phyloP scores from a whole-genome alignment of 1,284 basidiomycete genomes.

The Malassezia restricta region DNA sequence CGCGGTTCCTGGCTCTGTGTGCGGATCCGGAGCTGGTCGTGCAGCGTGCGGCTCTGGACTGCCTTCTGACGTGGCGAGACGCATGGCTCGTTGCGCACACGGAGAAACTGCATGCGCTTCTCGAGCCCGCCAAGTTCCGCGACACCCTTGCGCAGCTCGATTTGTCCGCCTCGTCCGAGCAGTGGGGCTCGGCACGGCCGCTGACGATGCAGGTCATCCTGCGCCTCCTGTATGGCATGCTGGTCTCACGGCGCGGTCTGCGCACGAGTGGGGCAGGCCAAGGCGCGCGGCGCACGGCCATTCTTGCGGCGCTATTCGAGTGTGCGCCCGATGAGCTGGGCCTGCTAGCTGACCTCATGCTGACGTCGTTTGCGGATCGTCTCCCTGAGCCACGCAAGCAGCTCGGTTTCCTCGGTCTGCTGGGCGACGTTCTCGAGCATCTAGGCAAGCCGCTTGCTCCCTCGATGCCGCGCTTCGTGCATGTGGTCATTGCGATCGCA shows the following conservation, averaged over 20 bases:
- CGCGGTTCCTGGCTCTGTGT: conserved; percentile 63
- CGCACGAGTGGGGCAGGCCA: conserved; percentile 54
- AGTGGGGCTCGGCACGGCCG: conserved; percentile 57
- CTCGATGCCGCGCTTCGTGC: conserved; percentile 29
- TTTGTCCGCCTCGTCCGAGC: conserved; percentile 43
- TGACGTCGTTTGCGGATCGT: conserved; percentile 57
- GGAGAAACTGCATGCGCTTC: conserved; percentile 58
- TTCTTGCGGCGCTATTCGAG: conserved; percentile 61
- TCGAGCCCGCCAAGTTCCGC: conserved; percentile 77
- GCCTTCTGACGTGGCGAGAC: conserved; percentile 71
- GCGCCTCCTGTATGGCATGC: conserved; percentile 73
- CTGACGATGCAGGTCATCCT: conserved; percentile 65
- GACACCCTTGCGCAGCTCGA: conserved; percentile 66
- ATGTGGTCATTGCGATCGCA: conserved; percentile 29
- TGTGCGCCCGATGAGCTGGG: conserved; percentile 64
- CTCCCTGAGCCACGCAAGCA: conserved; percentile 26
- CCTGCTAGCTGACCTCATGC: conserved; percentile 76
- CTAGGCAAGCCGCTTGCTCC: conserved; percentile 24
- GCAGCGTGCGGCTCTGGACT: conserved; percentile 66
- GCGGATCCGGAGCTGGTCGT: conserved; percentile 72
- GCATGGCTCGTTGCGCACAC: conserved; percentile 58
- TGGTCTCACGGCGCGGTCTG: conserved; percentile 69
- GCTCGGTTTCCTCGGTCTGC: conserved; percentile 47
- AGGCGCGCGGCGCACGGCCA: conserved; percentile 56
- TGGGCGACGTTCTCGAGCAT: conserved; percentile 40